Evolutionary conservation across 2,329 filamentous ascomycete genomes (phyloP).

Genomic region (Fusarium acutatum): DNA sequence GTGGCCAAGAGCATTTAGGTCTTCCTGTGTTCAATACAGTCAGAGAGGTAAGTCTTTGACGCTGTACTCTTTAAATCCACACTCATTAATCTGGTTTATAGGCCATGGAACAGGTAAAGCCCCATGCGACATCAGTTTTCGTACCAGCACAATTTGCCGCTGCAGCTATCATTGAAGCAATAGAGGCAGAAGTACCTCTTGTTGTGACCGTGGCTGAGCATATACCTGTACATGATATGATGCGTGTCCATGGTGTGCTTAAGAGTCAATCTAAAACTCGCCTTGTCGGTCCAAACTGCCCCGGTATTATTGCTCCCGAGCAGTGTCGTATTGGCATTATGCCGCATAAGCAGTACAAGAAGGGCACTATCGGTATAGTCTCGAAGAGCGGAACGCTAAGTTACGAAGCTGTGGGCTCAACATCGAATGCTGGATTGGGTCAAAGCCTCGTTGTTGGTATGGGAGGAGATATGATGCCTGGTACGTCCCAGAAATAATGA

Average conservation of each 20-base stretch:
- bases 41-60: slow-evolving; percentile 34
- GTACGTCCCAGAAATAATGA: slow-evolving; percentile 47
- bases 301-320: slow-evolving; percentile 79
- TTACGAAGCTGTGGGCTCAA: slow-evolving; percentile 80
- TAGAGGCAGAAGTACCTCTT: slow-evolving; percentile 80
- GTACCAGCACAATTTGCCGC: slow-evolving; percentile 74
- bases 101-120: slow-evolving; percentile 51
- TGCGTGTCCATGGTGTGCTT: slow-evolving; percentile 74
- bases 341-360: slow-evolving; percentile 52
- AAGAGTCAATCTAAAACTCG: slow-evolving; percentile 75
- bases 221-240: slow-evolving; percentile 79
- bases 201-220: slow-evolving; percentile 84
- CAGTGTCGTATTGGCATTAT: slow-evolving; percentile 64
- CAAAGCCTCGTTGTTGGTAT: slow-evolving; percentile 82
- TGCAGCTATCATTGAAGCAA: slow-evolving; percentile 75
- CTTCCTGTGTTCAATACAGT: slow-evolving; percentile 50
- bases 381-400: slow-evolving; percentile 83
- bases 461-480: slow-evolving; percentile 78
- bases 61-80: accelerated
- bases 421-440: slow-evolving; percentile 75
- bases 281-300: slow-evolving; percentile 80
- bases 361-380: slow-evolving; percentile 76
- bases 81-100: not conserved
- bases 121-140: slow-evolving; percentile 77
- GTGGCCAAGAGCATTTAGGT: slow-evolving; percentile 44